Base-by-base conservation (phyloP, 768 basidiomycete genomes). In the Hydnum rufescens region DNA sequence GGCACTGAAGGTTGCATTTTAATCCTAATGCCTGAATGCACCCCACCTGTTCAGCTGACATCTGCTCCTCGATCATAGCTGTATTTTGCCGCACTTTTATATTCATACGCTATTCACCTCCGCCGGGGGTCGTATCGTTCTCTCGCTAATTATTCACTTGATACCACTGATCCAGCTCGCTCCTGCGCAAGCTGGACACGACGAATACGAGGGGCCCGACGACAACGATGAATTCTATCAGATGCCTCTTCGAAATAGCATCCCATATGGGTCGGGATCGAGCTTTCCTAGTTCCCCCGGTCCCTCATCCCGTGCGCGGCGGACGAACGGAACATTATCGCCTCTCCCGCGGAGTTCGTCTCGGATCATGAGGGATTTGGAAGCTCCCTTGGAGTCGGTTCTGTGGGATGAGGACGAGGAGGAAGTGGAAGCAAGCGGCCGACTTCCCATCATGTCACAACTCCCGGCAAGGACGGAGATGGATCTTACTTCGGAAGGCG, bases 31-130 rank as follows among this genome's bases (percentile, higher is more conserved):
- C n/a, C n/a, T n/a, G n/a, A n/a, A n/a, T n/a, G n/a, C n/a, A n/a
- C n/a, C n/a, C n/a, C n/a, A n/a, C n/a, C n/a, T n/a, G 5, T 26
- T 64, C 32, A 26, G 19, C 39, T 31, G 16, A 18, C 39, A 36
- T 51, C 25, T 31, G 22, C 47, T n/a, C 3, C 39, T 55, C 32
- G 30, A 58, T 46, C 39, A 29, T 32, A 96, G 93, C 71, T 93
- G 53, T 99, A 95, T 70, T 90, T 99, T 65, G 81, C 82, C 42
- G 67, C 83, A 39, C 66, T 90, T 53, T 68, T 97, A 29, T 99
- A 97, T 66, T 96, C 93, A 13, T 96, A 85, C 64, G 90, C 89
- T 2, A 70, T 76, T 2, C 95, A 96, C 64, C 79, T 97, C 51
- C 84, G 90, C 43, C 82, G 82, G 60, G 86, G 89, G 44, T 83